These are phyloP conservation scores for Beauveria pseudobassiana DNA, from an alignment of 2,329 filamentous ascomycete species.

Conservation along the genomic window DNA sequence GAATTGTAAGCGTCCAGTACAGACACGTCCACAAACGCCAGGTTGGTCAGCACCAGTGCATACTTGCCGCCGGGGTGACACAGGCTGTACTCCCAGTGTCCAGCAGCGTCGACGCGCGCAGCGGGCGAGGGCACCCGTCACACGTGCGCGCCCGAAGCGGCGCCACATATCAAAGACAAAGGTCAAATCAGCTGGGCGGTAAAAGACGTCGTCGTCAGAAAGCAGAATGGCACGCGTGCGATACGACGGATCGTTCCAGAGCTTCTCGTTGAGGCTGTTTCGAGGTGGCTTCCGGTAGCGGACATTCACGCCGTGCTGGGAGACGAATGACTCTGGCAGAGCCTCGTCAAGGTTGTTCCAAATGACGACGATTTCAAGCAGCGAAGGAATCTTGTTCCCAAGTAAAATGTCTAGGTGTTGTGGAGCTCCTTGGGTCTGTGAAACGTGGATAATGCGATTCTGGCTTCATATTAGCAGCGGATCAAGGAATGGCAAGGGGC, in stretches of 20 bases:
- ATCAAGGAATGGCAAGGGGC: neutral
- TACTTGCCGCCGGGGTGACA: slow-evolving; percentile 26
- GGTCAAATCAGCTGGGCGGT: slow-evolving; percentile 29
- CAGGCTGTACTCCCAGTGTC: slow-evolving; percentile 25
- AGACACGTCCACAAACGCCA: slow-evolving; percentile 30
- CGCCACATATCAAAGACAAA: slow-evolving; percentile 35
- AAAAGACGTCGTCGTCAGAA: slow-evolving; percentile 33
- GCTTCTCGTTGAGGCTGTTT: slow-evolving; percentile 31
- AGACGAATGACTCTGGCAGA: slow-evolving; percentile 22
- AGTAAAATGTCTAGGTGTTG: slow-evolving; percentile 23
- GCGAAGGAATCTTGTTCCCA: slow-evolving; percentile 25
- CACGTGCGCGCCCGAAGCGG: slow-evolving; percentile 27
- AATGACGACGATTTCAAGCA: slow-evolving; percentile 30
- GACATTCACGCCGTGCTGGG: slow-evolving; percentile 24
- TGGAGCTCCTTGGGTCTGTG: slow-evolving; percentile 28
- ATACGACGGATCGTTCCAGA: slow-evolving; percentile 28
- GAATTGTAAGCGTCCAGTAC: slow-evolving; percentile 33
- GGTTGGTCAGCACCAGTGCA: slow-evolving; percentile 30
- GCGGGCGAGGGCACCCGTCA: slow-evolving; percentile 30
- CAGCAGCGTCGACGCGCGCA: slow-evolving; percentile 22
- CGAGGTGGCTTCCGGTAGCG: slow-evolving; percentile 25
- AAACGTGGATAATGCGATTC: slow-evolving; percentile 31
- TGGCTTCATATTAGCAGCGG: slow-evolving; percentile 12
- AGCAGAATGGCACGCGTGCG: slow-evolving; percentile 32
- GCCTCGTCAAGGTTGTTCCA: slow-evolving; percentile 29